Evolutionary conservation across 768 basidiomycete species (phyloP).

Genomic region (Boletus barrowsii): DNA sequence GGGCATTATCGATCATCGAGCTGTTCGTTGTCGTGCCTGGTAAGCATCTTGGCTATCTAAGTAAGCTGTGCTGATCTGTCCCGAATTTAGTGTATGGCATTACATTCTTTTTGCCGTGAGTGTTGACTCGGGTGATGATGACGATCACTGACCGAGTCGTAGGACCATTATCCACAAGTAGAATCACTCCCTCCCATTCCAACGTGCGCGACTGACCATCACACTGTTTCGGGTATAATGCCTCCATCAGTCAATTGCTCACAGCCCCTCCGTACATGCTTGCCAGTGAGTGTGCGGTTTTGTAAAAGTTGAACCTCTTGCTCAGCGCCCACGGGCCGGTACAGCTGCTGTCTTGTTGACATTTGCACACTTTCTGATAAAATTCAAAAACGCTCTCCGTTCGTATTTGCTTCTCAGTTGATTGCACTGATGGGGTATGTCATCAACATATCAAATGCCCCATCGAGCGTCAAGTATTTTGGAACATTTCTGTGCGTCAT

Average conservation of each 20-base stretch:
- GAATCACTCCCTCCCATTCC: not conserved
- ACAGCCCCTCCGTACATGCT: not conserved
- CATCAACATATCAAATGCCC: not conserved
- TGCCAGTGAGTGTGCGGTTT: not conserved
- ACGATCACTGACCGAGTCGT: not conserved
- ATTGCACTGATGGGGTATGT: not conserved
- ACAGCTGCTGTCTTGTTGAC: not conserved
- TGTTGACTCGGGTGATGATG: not conserved
- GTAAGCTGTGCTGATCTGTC: not conserved
- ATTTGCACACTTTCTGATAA: not conserved
- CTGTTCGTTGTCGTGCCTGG: not conserved
- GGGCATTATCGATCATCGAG: not conserved
- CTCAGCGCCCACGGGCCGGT: not conserved
- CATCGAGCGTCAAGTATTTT: constrained; percentile 1
- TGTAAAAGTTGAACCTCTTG: not conserved
- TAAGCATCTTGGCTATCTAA: not conserved
- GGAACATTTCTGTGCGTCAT: no score
- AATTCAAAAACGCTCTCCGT: not conserved
- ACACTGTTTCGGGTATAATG: not conserved
- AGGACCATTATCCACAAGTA: constrained; percentile 4
- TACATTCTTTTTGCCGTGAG: constrained; percentile 3
- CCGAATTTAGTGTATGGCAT: not conserved
- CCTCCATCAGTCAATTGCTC: constrained; percentile 1
- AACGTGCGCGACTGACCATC: not conserved
- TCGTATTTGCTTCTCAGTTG: not conserved